phyloP scores from a whole-genome alignment of 768 basidiomycete genomes.

The Lentinula sp. region DNA sequence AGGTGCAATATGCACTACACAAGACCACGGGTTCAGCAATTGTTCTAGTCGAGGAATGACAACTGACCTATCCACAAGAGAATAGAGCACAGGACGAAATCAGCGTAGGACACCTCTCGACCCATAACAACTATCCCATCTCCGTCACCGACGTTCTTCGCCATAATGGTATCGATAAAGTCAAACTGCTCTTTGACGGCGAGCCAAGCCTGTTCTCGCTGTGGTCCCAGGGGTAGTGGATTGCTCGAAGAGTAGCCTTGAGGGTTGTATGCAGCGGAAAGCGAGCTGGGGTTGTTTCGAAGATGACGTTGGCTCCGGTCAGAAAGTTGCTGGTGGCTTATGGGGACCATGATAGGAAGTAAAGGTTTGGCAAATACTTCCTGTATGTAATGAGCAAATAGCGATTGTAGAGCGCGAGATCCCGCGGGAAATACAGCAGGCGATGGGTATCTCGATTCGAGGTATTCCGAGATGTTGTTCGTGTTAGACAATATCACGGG shows the following conservation, averaged over 20 bases:
- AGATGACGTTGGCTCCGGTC: slow-evolving; percentile 50
- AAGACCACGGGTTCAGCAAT: neutral
- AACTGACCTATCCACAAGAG: slow-evolving; percentile 37
- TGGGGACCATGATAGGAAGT: slow-evolving; percentile 63
- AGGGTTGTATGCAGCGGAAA: neutral
- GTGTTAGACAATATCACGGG: slow-evolving; percentile 55
- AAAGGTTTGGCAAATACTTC: slow-evolving; percentile 62
- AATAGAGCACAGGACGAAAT: slow-evolving; percentile 46
- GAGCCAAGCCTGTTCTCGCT: slow-evolving; percentile 41
- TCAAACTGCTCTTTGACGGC: slow-evolving; percentile 40
- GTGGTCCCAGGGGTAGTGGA: slow-evolving; percentile 15
- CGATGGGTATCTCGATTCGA: slow-evolving; percentile 62
- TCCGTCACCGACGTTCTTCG: slow-evolving; percentile 38
- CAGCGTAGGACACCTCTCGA: slow-evolving; percentile 43
- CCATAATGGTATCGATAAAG: slow-evolving; percentile 35
- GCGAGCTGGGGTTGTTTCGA: slow-evolving; percentile 8
- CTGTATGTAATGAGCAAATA: slow-evolving; percentile 67
- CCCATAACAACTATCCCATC: slow-evolving; percentile 44
- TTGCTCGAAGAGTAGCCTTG: slow-evolving; percentile 1
- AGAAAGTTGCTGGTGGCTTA: slow-evolving; percentile 57
- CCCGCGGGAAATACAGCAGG: slow-evolving; percentile 69
- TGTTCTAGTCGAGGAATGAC: slow-evolving; percentile 8
- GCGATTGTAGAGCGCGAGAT: slow-evolving; percentile 57
- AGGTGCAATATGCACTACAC: slow-evolving; percentile 30
- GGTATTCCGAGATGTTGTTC: slow-evolving; percentile 64